Base-by-base conservation (phyloP, 1,139 yeast genomes). In the Saccharomyces hybrid region DNA sequence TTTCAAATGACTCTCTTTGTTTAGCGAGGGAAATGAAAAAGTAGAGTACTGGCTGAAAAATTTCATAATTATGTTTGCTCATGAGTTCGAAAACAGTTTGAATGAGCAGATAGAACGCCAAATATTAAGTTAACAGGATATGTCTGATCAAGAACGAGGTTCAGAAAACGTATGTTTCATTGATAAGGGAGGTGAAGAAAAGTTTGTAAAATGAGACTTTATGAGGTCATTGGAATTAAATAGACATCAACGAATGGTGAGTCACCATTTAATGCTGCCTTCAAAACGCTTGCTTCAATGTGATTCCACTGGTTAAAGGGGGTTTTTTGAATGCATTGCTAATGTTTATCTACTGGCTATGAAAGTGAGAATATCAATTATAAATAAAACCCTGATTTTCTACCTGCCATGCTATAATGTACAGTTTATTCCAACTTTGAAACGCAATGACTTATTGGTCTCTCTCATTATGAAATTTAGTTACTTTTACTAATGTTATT, bases 161-260 rank as follows among this genome's bases (percentile, higher is more conserved):
- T 48, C 23, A 26, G 41, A 31, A 48, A 48, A 31, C 32, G 41
- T 29, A 25, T 29, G 26, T 28, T 28, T 29, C 13, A 28, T 38
- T 48, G 41, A 38, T 38, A 38, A 38, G 44, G 53, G 59, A 41
- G 56, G 54, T 50, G 52, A 51, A 5, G n/a, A 16, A 20, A 23
- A 38, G 44, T 16, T 38, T 16, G 6, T 20, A 9, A 38, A 9
- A 20, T 9, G 13, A 38, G 6, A 11, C 44, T 9, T 38, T 11
- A 38, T 38, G 44, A 38, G 16, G 44, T 38, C 44, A 16, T 38
- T 16, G 26, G 44, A 13, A 20, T 38, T 16, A 11, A 38, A 38
- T 9, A 20, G 25, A n/a, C 8, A 38, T 38, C 7, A 20, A 23
- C 20, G 44, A 38, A 38, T 5, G 26, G n/a, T 38, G 44, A 38